These are phyloP conservation scores for Wickerhamomyces strasburgensis DNA, from an alignment of 805 yeast genomes.

Conservation along the genomic window DNA sequence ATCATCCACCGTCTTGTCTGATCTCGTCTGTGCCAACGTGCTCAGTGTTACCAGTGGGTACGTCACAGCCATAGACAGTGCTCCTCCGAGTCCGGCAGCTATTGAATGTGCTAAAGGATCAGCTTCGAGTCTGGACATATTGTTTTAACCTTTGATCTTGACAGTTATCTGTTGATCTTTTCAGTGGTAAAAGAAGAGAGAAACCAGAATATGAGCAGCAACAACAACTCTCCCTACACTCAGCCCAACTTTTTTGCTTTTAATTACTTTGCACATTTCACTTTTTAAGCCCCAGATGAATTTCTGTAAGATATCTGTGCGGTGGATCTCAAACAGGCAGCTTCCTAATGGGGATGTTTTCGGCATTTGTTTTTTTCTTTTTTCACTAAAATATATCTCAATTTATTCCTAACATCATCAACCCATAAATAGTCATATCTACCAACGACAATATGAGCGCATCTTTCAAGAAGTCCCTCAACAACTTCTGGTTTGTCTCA, in stretches of 20 bases:
- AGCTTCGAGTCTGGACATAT: slow-evolving; percentile 23
- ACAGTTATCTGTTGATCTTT: not conserved
- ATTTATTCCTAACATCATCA: too few relatives aligned
- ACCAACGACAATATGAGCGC: too few relatives aligned
- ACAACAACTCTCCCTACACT: too few relatives aligned
- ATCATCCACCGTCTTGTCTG: slow-evolving; percentile 21
- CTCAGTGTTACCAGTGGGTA: slow-evolving; percentile 86
- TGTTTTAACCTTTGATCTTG: not conserved
- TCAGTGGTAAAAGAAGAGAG: not conserved
- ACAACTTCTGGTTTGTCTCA: slow-evolving; percentile 21
- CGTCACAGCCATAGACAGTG: slow-evolving; percentile 78
- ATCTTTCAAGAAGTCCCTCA: slow-evolving; percentile 17
- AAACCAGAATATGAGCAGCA: not conserved
- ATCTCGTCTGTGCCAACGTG: slow-evolving; percentile 80
- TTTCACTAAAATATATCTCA: too few relatives aligned
- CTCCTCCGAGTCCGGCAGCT: slow-evolving; percentile 93
- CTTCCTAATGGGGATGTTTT: too few relatives aligned
- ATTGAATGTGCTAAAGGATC: slow-evolving; percentile 68
- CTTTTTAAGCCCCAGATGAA: too few relatives aligned
- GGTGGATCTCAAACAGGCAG: too few relatives aligned
- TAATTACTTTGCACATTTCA: too few relatives aligned
- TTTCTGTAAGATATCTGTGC: too few relatives aligned
- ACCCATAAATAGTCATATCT: too few relatives aligned
- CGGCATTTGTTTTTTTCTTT: too few relatives aligned
- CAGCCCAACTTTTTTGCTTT: too few relatives aligned